Conservation (phyloP, 2,329 filamentous ascomycete genomes). For the Zymoseptoria pseudotritici region DNA sequence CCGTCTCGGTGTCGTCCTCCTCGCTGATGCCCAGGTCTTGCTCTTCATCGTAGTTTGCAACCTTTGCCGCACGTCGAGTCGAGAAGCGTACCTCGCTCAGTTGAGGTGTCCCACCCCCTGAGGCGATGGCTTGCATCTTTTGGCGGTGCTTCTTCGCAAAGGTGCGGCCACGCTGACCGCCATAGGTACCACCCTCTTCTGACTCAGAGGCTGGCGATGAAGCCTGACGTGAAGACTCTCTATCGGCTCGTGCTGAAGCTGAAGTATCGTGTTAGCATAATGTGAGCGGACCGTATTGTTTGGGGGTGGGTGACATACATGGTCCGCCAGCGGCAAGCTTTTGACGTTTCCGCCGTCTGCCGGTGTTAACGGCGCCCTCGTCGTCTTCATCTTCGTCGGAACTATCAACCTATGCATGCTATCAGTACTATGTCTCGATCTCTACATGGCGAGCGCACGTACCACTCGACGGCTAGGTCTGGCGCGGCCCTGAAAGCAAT, state of each 20-base stretch:
- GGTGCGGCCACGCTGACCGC: slow-evolving; percentile 61
- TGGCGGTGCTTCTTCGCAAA: slow-evolving; percentile 67
- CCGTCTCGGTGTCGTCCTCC: slow-evolving; percentile 55
- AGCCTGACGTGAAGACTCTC: slow-evolving; percentile 26
- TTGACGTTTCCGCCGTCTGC: slow-evolving; percentile 55
- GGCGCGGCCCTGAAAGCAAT: slow-evolving; percentile 46
- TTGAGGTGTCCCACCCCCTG: slow-evolving; percentile 53
- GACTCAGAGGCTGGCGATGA: slow-evolving; percentile 57
- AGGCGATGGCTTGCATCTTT: slow-evolving; percentile 54
- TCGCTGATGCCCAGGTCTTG: slow-evolving; percentile 52
- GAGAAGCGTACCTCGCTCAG: slow-evolving; percentile 86
- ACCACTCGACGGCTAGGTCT: slow-evolving; percentile 56
- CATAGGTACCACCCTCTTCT: slow-evolving; percentile 57
- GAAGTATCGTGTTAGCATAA: slow-evolving; percentile 23
- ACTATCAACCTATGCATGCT: slow-evolving; percentile 46
- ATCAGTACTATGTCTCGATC: slow-evolving; percentile 11
- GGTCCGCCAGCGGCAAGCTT: slow-evolving; percentile 57
- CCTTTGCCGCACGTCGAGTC: slow-evolving; percentile 71
- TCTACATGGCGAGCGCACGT: slow-evolving; percentile 25
- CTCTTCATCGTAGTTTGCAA: slow-evolving; percentile 62
- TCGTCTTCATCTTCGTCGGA: slow-evolving; percentile 57
- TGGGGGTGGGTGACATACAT: slow-evolving; percentile 41
- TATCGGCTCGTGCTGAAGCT: slow-evolving; percentile 24
- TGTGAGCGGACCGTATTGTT: slow-evolving; percentile 33
- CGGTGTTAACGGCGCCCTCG: slow-evolving; percentile 64